Conservation (phyloP, 192 early-diverging fungal species). For the Lobosporangium transversale region DNA sequence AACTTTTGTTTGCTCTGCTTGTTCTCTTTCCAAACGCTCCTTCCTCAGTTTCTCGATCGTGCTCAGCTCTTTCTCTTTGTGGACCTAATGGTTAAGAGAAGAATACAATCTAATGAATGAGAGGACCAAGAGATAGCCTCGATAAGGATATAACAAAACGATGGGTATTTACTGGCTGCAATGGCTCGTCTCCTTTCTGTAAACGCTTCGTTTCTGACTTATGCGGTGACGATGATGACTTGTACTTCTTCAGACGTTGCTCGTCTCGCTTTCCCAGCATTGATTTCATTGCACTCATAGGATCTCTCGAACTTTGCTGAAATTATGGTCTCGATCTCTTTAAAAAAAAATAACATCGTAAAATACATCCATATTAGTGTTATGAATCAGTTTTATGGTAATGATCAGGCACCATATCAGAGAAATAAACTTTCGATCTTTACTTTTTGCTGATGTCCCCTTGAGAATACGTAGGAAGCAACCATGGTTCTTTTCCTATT, state of each 20-base stretch:
- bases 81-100: slow-evolving; percentile 9
- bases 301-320: slow-evolving; percentile 52
- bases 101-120: too few relatives aligned
- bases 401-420: too few relatives aligned
- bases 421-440: background rate
- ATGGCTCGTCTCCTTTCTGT: too few relatives aligned
- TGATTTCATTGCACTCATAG: slow-evolving; percentile 40
- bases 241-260: slow-evolving; percentile 6
- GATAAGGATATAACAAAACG: too few relatives aligned
- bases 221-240: slow-evolving; percentile 4
- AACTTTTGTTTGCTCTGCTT: slow-evolving; percentile 44
- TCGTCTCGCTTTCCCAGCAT: slow-evolving; percentile 32
- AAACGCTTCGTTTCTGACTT: background rate
- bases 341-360: too few relatives aligned
- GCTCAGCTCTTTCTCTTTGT: slow-evolving; percentile 1
- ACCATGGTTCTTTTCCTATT: background rate
- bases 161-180: too few relatives aligned
- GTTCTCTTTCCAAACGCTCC: slow-evolving; percentile 57
- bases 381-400: too few relatives aligned
- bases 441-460: background rate
- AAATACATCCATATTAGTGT: too few relatives aligned
- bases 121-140: too few relatives aligned
- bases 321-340: background rate
- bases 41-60: slow-evolving; percentile 57
- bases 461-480: background rate